A percentile compares a stretch with the other conserved stretches of the same genome.
Conservation (phyloP, 2,329 filamentous ascomycete genomes). For the Ophiocordyceps camponoti-floridani region DNA sequence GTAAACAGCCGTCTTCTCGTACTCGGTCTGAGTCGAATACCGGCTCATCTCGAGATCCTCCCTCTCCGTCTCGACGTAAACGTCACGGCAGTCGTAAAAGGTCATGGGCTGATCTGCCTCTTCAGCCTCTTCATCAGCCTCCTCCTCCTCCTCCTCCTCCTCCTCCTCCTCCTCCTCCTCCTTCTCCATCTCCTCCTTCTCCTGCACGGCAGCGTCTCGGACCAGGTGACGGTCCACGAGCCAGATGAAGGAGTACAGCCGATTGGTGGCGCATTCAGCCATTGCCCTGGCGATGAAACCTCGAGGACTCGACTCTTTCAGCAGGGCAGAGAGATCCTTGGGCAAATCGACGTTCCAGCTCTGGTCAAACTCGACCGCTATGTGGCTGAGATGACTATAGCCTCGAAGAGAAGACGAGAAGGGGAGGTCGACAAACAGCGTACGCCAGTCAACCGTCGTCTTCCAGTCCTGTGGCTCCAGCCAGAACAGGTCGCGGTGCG, state of each 20-base stretch:
- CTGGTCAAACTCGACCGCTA: not conserved
- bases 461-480: constrained; percentile 1
- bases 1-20: not conserved
- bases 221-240: not conserved
- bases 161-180: not conserved
- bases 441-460: not conserved
- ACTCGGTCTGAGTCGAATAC: not conserved
- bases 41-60: not conserved
- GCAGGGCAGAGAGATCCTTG: not conserved
- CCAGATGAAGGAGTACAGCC: constrained; percentile 1
- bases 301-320: not conserved
- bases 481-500: constrained; percentile 1
- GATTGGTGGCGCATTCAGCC: not conserved
- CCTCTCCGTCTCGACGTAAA: not conserved
- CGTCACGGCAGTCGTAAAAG: not conserved
- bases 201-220: not conserved
- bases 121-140: not conserved
- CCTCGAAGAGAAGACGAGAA: not conserved
- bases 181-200: no score
- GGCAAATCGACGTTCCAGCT: constrained; percentile 1
- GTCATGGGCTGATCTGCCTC: not conserved
- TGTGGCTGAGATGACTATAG: not conserved
- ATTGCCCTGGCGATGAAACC: constrained; percentile 1
- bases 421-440: not conserved
- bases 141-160: no score